phyloP scores from a whole-genome alignment of 2,329 filamentous ascomycete species.

The Aquanectria penicillioides region DNA sequence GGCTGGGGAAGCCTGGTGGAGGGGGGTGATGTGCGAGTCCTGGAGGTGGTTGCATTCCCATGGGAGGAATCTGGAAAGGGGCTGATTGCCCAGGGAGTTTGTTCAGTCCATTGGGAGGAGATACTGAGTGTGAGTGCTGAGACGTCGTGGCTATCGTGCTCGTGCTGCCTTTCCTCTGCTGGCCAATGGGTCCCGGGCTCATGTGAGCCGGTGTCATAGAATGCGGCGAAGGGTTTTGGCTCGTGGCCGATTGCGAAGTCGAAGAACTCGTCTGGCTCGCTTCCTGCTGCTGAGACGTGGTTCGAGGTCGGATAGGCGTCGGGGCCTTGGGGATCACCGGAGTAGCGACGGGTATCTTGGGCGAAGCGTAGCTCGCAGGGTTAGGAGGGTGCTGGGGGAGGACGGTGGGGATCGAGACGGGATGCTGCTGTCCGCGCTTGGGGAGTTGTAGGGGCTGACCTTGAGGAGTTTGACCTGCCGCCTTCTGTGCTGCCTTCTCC shows the following conservation, averaged over 20 bases:
- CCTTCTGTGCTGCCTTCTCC: conserved; percentile 53
- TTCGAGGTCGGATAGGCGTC: conserved; percentile 80
- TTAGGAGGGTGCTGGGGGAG: conserved; percentile 69
- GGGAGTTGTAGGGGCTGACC: conserved; percentile 46
- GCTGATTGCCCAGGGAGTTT: conserved; percentile 53
- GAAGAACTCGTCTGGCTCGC: conserved; percentile 76
- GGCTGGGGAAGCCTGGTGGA: conserved; percentile 65
- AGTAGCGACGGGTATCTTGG: conserved; percentile 81
- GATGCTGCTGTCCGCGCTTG: conserved; percentile 51
- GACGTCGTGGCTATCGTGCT: conserved; percentile 42
- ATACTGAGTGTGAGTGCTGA: conserved; percentile 58
- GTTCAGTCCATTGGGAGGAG: conserved; percentile 59
- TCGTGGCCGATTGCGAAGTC: conserved; percentile 69
- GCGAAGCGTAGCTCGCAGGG: conserved; percentile 73
- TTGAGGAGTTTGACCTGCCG: conserved; percentile 51
- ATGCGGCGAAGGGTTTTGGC: conserved; percentile 69
- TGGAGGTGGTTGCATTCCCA: conserved; percentile 63
- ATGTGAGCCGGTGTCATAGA: conserved; percentile 71
- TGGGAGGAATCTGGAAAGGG: conserved; percentile 63
- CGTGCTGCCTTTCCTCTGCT: conserved; percentile 71
- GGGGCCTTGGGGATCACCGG: conserved; percentile 85
- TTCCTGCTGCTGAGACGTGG: conserved; percentile 84
- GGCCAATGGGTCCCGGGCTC: conserved; percentile 71
- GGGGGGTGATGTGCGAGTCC: conserved; percentile 49
- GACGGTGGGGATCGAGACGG: conserved; percentile 56